Evolutionary conservation across 176 grass and related monocot species (phyloP).

Genomic region (Coix lacrymajobi): DNA sequence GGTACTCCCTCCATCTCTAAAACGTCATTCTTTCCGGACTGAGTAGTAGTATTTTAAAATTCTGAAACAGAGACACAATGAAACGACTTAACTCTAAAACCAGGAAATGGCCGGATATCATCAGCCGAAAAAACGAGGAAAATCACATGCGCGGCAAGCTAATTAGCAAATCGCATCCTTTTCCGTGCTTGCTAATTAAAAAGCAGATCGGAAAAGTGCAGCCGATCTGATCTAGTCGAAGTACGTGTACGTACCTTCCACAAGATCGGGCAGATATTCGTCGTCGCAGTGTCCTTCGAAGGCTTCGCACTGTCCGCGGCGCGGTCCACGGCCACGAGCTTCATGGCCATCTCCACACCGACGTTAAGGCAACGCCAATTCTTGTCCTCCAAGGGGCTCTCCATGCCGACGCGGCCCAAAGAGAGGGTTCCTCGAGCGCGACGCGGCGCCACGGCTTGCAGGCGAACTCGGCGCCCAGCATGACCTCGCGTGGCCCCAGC

Average conservation of each 20-base stretch:
- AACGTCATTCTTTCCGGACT: too few relatives aligned
- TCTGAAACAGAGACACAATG: too few relatives aligned
- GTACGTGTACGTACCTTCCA: not conserved
- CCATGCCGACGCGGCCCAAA: not conserved
- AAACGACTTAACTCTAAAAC: too few relatives aligned
- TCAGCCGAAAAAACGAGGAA: too few relatives aligned
- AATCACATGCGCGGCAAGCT: too few relatives aligned
- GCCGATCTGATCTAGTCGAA: too few relatives aligned
- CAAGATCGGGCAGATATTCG: not conserved
- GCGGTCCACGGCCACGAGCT: not conserved
- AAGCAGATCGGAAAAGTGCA: too few relatives aligned
- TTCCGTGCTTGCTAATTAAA: too few relatives aligned
- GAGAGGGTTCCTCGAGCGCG: not conserved
- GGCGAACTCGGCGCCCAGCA: not conserved
- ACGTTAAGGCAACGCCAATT: not conserved
- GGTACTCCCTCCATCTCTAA: too few relatives aligned
- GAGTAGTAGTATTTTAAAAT: too few relatives aligned
- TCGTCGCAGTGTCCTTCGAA: not conserved
- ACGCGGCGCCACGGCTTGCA: not conserved
- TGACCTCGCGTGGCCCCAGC: not conserved
- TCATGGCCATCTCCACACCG: not conserved
- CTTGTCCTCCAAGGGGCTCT: not conserved
- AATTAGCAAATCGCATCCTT: too few relatives aligned
- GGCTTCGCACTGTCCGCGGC: not conserved
- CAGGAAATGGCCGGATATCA: too few relatives aligned